Evolutionary conservation across 2,329 filamentous ascomycete species (phyloP).

Genomic region (Gaeumannomyces tritici): DNA sequence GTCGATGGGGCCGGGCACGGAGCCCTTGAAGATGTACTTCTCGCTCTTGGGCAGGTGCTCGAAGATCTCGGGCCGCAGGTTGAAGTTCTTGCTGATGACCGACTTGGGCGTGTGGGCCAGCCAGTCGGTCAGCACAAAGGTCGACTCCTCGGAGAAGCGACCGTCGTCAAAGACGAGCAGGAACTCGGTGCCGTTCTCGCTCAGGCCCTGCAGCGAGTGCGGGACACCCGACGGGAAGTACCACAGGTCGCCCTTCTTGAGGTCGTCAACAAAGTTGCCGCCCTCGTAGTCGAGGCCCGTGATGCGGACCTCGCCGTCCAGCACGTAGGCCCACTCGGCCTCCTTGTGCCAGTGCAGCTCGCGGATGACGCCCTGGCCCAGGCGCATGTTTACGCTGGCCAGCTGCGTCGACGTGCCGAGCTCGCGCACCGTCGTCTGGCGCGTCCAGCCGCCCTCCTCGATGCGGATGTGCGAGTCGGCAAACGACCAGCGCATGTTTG

Average conservation of each 20-base stretch:
- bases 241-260: constrained; percentile 70
- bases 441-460: constrained; percentile 68
- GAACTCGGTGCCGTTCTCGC: constrained; percentile 47
- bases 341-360: constrained; percentile 78
- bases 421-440: constrained; percentile 61
- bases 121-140: constrained; percentile 67
- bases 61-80: constrained; percentile 61
- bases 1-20: constrained; percentile 51
- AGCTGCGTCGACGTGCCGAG: constrained; percentile 58
- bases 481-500: constrained; percentile 66
- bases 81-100: constrained; percentile 67
- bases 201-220: constrained; percentile 66
- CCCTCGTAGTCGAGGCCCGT: constrained; percentile 68
- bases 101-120: constrained; percentile 63
- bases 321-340: constrained; percentile 69
- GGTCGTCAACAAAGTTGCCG: constrained; percentile 66
- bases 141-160: constrained; percentile 50
- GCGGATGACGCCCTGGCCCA: constrained; percentile 62
- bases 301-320: constrained; percentile 61
- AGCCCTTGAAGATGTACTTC: constrained; percentile 72
- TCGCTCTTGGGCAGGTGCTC: constrained; percentile 55
- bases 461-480: constrained; percentile 55
- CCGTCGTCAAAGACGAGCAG: constrained; percentile 40
- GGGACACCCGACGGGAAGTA: constrained; percentile 73
- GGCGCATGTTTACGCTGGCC: constrained; percentile 69